These are phyloP conservation scores for Geotrichum bryndzae DNA, from an alignment of 1,139 yeast species.

Conservation along the genomic window DNA sequence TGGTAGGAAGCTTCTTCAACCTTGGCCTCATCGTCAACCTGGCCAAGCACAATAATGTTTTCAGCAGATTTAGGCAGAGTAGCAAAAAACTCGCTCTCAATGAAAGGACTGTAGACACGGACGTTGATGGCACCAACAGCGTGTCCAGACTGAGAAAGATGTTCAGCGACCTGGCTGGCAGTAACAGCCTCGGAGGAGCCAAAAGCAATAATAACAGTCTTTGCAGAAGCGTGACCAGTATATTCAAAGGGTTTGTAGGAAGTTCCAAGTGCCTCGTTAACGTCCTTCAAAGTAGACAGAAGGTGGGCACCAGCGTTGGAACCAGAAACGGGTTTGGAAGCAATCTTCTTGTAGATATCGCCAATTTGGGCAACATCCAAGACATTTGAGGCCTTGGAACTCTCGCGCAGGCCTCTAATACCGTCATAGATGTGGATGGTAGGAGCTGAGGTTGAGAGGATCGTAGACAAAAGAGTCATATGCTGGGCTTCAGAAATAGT, in stretches of 20 bases:
- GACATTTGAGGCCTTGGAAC: conserved; percentile 45
- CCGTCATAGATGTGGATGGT: conserved; percentile 78
- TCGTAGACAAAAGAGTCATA: conserved; percentile 59
- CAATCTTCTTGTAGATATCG: conserved; percentile 39
- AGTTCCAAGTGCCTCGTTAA: conserved; percentile 53
- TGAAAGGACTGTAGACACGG: conserved; percentile 61
- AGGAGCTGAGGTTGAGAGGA: conserved; percentile 56
- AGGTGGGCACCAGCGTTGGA: conserved; percentile 12
- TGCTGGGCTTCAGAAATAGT: conserved; percentile 47
- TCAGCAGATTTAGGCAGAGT: conserved; percentile 54
- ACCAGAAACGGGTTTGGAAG: conserved; percentile 14
- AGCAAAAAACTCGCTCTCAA: conserved; percentile 56
- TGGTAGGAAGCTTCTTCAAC: conserved; percentile 31
- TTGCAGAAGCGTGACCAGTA: conserved; percentile 54
- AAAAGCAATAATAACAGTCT: conserved; percentile 67
- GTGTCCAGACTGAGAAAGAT: conserved; percentile 32
- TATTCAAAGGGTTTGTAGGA: conserved; percentile 65
- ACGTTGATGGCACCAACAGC: conserved; percentile 62
- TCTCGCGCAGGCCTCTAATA: conserved; percentile 54
- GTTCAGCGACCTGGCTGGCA: conserved; percentile 39
- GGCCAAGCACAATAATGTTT: conserved; percentile 62
- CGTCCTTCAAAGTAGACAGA: conserved; percentile 13
- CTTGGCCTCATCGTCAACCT: conserved; percentile 38
- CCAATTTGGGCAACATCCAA: conserved; percentile 45
- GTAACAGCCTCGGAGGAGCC: conserved; percentile 65